These are phyloP conservation scores for Cordyceps militaris DNA, from an alignment of 2,329 filamentous ascomycete genomes.

Conservation along the genomic window DNA sequence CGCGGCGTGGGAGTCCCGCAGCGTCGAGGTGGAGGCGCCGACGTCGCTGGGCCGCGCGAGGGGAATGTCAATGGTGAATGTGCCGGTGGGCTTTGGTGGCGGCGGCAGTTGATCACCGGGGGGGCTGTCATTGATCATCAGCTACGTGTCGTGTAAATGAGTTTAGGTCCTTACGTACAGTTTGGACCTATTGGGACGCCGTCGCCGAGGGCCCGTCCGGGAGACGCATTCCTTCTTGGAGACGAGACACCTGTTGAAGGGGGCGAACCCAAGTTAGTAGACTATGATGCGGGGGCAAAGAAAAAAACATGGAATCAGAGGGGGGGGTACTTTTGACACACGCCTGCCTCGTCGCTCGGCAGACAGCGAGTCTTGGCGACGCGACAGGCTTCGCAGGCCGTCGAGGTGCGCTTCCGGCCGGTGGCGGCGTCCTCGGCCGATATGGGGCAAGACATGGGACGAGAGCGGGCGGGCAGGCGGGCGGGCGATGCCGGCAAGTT, in stretches of 20 bases:
- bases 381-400: constrained; percentile 9
- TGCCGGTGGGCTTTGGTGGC: constrained; percentile 38
- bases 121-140: too few species aligned
- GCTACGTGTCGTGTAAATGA: not conserved
- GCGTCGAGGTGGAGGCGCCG: constrained; percentile 32
- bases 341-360: constrained; percentile 2
- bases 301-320: not conserved
- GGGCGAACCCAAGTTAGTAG: not conserved
- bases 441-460: not conserved
- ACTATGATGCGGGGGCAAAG: too few species aligned
- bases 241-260: constrained; percentile 37
- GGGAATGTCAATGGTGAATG: constrained; percentile 46
- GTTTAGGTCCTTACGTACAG: constrained; percentile 26
- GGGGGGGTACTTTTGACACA: not conserved
- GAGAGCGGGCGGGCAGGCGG: not conserved
- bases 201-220: constrained; percentile 42
- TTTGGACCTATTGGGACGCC: constrained; percentile 37
- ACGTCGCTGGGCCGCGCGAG: constrained; percentile 32
- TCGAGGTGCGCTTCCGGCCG: constrained; percentile 4
- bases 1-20: constrained; percentile 37
- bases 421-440: not conserved
- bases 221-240: constrained; percentile 49
- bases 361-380: constrained; percentile 5
- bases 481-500: not conserved
- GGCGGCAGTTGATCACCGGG: constrained; percentile 18